Base-by-base conservation (phyloP, 2,329 filamentous ascomycete genomes). In the Hymenoscyphus repandus region DNA sequence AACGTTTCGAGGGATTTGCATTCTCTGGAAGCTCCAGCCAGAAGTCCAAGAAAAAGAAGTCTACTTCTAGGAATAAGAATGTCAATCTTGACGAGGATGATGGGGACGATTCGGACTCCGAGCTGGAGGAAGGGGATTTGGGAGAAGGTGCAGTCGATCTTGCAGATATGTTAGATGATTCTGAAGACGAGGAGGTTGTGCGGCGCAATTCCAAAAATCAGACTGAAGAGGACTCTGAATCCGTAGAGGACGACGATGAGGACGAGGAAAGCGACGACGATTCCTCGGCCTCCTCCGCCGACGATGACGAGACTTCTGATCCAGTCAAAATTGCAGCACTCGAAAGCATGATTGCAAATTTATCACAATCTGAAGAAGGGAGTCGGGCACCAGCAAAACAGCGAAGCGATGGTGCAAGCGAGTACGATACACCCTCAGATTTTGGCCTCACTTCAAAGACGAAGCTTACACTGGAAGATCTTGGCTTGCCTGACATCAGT, bases 91-190 rank as follows among this genome's bases (percentile, higher is more conserved):
- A 82, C 61, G 78, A 79, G 15, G 69, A 72, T 10, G 63, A 64
- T 32, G 58, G 62, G 3, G 60, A 61, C 49, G 67, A 66, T 32
- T 68, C 66, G 2, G 67, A 68, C 34, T 68, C 66, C 12, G 76
- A 77, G 39, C 74, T 81, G 13, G 87, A 91, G 51, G 82, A 85
- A 56, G 74, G 95, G 45, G 90, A 91, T 22, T 74, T 80, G 5
- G 74, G 73, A 18, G 72, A 72, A 13, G 77, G 77, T 56, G 64
- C 64, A 32, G 54, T 66, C 36, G 64, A 66, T 58, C 58, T 66
- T 53, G 64, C 64, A 37, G 57, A 61, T 3, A 65, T 65, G 58
- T 50, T 66, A 27, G 63, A 66, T 56, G 52, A 57, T 36, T 57
- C 59, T 9, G 56, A 53, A 71, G 31, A 22, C 15, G 67, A 45